phyloP scores from a whole-genome alignment of 768 basidiomycete genomes.

The Pleurotus tuoliensis region DNA sequence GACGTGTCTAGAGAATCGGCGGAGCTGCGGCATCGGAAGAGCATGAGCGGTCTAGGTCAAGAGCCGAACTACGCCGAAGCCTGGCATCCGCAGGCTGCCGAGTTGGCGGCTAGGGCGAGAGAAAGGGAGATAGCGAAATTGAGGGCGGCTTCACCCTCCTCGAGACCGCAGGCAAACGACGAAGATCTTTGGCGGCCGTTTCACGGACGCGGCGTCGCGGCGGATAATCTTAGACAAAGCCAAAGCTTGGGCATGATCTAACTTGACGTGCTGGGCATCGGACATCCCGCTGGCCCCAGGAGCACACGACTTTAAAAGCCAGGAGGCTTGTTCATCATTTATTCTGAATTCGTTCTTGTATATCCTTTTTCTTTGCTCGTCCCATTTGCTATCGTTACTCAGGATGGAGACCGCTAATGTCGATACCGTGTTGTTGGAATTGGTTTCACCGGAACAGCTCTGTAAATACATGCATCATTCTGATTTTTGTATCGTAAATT shows the following conservation, averaged over 20 bases:
- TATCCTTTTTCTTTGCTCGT: not conserved
- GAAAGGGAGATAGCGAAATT: not conserved
- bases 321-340: not conserved
- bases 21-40: not conserved
- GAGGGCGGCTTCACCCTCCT: not conserved
- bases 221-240: slow-evolving; percentile 4
- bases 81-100: not conserved
- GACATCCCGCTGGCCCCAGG: not conserved
- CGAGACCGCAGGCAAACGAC: not conserved
- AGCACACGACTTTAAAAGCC: not conserved
- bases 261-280: not conserved
- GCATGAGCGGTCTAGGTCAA: not conserved
- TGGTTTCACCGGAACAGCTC: no score
- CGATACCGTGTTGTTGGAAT: no score
- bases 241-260: slow-evolving; percentile 1
- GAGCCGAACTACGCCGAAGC: not conserved
- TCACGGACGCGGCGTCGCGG: not conserved
- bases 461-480: no score
- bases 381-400: no score
- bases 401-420: no score
- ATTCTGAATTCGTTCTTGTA: not conserved
- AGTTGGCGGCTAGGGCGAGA: not conserved
- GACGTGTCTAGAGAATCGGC: no score
- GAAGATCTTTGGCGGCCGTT: slow-evolving; percentile 1
- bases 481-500: no score